Evolutionary conservation across 805 yeast genomes (phyloP), one percentile per base, ranked within the genome.

Genomic region (Candida yuanshanica): DNA sequence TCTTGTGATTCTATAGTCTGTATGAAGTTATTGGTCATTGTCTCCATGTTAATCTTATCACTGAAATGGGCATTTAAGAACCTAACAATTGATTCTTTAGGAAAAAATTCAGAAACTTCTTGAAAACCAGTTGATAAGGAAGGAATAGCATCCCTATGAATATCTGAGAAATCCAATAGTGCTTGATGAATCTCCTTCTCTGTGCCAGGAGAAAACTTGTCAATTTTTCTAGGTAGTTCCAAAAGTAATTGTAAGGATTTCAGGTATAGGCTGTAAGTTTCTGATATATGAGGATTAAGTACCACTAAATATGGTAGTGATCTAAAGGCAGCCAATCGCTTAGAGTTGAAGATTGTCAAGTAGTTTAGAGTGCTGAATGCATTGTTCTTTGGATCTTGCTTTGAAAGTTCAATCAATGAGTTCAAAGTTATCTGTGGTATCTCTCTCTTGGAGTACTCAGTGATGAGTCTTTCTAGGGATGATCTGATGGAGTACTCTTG

Each of bases 101-200:
- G 77, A 38, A 57, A 57, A 31, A 74, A 62, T 24, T 65, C 64
- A 42, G 68, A 58, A 4, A 81, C 81, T 57, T 86, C 93, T 47
- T 70, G 70, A 53, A 91, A 83, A 0, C 98, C 99, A 45, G 79
- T 78, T 13, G 96, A 86, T 41, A 91, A 64, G 4, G 77, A 72
- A 4, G 95, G 84, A 37, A 93, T 70, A 4, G 95, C 88, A 58
- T 93, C 95, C 13, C 87, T 74, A 58, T 91, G 98, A 31, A 79
- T 69, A 43, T 81, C 82, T 14, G 87, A 75, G 47, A 87, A 80
- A 35, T 74, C 64, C 18, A 67, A 62, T 37, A 91, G 64, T 6
- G 79, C 70, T 6, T 63, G 55, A 12, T 78, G 72, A 48, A 88
- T 78, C 34, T 56, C 52, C 3, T 58, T 60, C 52, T 83, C 29